Conservation (phyloP, 2,329 filamentous ascomycete genomes). For the Ophidiomyces ophidiicola region DNA sequence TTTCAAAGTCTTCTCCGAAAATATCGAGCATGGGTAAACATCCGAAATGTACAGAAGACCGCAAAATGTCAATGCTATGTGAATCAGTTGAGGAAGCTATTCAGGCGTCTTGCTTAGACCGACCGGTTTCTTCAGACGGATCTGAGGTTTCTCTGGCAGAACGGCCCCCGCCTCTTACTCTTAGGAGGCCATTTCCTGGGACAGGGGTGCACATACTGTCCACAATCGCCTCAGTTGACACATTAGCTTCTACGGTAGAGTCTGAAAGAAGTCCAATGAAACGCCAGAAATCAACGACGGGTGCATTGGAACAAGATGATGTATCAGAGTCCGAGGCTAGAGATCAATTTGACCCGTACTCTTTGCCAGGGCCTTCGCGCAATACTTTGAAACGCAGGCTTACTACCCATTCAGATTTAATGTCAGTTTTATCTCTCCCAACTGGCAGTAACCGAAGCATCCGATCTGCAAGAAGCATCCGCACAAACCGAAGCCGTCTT, state of each 20-base stretch:
- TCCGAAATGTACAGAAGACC: conserved; percentile 13
- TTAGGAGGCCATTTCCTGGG: conserved; percentile 39
- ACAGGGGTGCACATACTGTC: conserved; percentile 44
- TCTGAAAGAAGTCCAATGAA: not conserved
- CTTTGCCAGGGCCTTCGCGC: conserved; percentile 39
- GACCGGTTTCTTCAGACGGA: conserved; percentile 25
- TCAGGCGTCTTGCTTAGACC: conserved; percentile 20
- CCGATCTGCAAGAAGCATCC: conserved; percentile 64
- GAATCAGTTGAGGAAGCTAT: conserved; percentile 20
- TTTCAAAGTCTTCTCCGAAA: conserved; percentile 13
- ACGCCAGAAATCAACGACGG: not conserved
- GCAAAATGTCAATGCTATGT: conserved; percentile 18
- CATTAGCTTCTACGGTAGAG: conserved; percentile 25
- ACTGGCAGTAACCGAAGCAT: conserved; percentile 51
- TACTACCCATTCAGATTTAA: conserved; percentile 84
- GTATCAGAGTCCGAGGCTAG: conserved; percentile 30
- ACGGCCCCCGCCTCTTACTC: conserved; percentile 30
- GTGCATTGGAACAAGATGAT: conserved; percentile 11
- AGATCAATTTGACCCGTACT: conserved; percentile 36
- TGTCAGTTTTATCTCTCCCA: conserved; percentile 71
- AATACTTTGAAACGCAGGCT: conserved; percentile 56
- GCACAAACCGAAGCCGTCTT: conserved; percentile 56
- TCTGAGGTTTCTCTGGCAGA: conserved; percentile 29
- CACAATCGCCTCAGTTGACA: conserved; percentile 48
- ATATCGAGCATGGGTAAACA: conserved; percentile 18